Evolutionary conservation across 2,329 filamentous ascomycete species (phyloP).

Genomic region (Nemania serpens): DNA sequence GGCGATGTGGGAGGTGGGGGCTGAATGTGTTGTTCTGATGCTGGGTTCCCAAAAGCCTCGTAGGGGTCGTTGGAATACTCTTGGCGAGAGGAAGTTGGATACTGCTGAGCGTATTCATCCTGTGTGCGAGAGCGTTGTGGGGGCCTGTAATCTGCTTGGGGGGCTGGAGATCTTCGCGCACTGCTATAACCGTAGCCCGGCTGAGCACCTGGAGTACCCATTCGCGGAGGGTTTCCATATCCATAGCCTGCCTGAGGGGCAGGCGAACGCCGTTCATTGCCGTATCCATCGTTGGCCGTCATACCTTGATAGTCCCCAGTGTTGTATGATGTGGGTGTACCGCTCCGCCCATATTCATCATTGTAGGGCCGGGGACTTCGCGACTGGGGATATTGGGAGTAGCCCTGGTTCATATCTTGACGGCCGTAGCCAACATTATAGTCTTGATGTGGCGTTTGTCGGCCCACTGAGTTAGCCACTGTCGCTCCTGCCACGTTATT

Average conservation of each 20-base stretch:
- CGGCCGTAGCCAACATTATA: conserved; percentile 42
- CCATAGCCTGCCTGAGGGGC: conserved; percentile 25
- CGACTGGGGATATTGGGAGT: conserved; percentile 40
- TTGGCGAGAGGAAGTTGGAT: conserved; percentile 17
- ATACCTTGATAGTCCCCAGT: conserved; percentile 30
- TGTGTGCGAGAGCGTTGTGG: conserved; percentile 25
- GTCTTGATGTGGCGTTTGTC: conserved; percentile 39
- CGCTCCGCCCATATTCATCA: conserved; percentile 36
- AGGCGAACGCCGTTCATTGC: conserved; percentile 19
- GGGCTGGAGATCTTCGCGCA: conserved; percentile 25
- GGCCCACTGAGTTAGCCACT: conserved; percentile 36
- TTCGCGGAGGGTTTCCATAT: conserved; percentile 24
- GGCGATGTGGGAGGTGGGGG: conserved; percentile 23
- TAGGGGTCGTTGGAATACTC: conserved; percentile 15
- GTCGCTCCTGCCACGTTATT: conserved; percentile 33
- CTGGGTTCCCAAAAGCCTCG: not conserved
- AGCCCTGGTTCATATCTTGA: conserved; percentile 35
- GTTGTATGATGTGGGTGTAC: conserved; percentile 32
- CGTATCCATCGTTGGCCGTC: conserved; percentile 24
- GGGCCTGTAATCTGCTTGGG: conserved; percentile 26
- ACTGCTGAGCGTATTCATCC: conserved; percentile 15
- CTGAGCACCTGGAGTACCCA: conserved; percentile 26
- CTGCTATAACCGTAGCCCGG: conserved; percentile 23
- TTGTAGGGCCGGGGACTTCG: conserved; percentile 38
- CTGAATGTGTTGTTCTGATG: conserved; percentile 10